Evolutionary conservation across 1,284 basidiomycete genomes (phyloP), one percentile per base, ranked within the genome.

Genomic region (Anthracocystis setariae): DNA sequence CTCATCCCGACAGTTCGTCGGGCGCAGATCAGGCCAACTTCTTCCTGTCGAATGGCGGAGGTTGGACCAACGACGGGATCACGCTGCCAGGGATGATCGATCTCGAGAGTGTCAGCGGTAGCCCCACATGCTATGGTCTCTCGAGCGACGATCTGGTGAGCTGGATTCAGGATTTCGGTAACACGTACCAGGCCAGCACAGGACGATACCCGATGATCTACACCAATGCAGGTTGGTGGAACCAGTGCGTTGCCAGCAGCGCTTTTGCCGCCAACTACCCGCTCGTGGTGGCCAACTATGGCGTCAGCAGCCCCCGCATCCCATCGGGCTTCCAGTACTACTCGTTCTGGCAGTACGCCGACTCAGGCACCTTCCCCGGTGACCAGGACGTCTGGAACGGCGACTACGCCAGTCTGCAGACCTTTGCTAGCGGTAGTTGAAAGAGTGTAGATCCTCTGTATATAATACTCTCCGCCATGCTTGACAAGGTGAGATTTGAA

Each of bases 201-300:
- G 84, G 84, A 27, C 85, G 81, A 13, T 81, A 70, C 46, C 81
- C 77, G 84, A 87, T 87, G 44, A 89, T 90, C 53, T 90, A 90
- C 75, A 87, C 87, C 25, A 88, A 86, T 1, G 88, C 88, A 1
- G 85, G 87, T 73, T 90, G 89, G 89, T 90, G 89, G 89, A 87
- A 73, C 32, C 85, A 85, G 18, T 90, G 89, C 82, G 89, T 89
- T 1, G 70, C 3, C 87, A 87, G 8, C 87, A 85, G 59, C 83
- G 84, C 27, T 79, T 84, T 25, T 86, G 79, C 12, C 54, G 75
- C 8, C 85, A 84, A 54, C 87, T 87, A 59, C 77, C 88, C 88
- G 1, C 83, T 90, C 0, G 89, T 87, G 86, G 84, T 90, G 37
- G 89, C 89, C 0, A 83, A 84, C 46, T 89, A 85, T 52, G 42